These are phyloP conservation scores for Nicotiana undulata DNA, from an alignment of 257 asterid genomes.

Conservation along the genomic window DNA sequence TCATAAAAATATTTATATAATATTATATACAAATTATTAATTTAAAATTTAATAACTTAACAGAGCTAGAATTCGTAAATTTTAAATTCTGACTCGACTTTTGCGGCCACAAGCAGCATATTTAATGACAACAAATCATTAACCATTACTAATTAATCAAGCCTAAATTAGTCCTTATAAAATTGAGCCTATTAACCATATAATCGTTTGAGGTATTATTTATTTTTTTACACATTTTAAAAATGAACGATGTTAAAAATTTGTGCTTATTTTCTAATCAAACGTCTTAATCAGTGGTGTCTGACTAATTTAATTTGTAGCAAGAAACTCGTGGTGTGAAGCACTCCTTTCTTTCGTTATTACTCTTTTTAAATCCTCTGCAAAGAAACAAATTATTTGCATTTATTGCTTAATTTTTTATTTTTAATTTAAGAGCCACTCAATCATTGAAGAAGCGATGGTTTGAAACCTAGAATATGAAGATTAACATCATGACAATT, in stretches of 20 bases:
- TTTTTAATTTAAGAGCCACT: background rate
- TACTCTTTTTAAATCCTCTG: background rate
- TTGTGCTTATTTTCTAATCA: background rate
- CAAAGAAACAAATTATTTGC: background rate
- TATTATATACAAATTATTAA: no score
- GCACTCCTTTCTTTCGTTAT: background rate
- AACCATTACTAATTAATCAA: background rate
- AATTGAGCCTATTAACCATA: background rate
- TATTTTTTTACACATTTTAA: background rate
- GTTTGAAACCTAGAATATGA: no score
- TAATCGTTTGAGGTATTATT: background rate
- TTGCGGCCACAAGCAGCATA: background rate
- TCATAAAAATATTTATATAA: no score
- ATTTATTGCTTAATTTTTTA: background rate
- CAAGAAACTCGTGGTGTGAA: background rate
- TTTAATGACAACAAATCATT: background rate
- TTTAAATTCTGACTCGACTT: rapidly evolving
- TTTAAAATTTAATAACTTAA: no score
- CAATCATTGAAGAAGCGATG: background rate
- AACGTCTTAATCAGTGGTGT: background rate
- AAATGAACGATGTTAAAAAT: background rate
- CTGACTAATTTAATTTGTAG: background rate
- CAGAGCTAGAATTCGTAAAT: rapidly evolving
- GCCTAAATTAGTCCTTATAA: background rate
- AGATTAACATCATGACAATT: background rate